Evolutionary conservation across 2,329 filamentous ascomycete species (phyloP).

Genomic region (Colletotrichum tropicicola): DNA sequence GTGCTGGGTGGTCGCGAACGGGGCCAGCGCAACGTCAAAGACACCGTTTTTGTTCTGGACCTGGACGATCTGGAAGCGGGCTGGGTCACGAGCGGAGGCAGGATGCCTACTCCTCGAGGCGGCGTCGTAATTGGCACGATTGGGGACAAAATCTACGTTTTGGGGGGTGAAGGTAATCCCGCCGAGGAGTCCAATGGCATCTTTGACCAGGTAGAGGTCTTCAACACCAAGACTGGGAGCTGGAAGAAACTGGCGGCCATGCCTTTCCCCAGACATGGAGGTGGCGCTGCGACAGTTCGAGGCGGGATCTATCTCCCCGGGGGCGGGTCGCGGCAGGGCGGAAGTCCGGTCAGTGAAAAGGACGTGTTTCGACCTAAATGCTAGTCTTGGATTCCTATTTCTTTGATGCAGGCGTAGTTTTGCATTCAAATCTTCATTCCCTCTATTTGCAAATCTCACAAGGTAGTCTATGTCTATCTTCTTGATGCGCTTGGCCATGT

Average conservation of each 20-base stretch:
- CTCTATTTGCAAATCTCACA: too few relatives aligned
- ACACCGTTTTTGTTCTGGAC: conserved; percentile 46
- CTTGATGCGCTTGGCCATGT: too few relatives aligned
- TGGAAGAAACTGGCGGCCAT: not conserved
- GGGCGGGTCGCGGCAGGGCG: not conserved
- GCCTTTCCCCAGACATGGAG: not conserved
- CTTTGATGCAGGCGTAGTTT: too few relatives aligned
- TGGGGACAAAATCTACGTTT: conserved; percentile 39
- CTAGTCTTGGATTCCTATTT: too few relatives aligned
- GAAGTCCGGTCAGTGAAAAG: not conserved
- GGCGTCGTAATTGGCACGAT: conserved; percentile 41
- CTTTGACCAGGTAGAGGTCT: conserved; percentile 9
- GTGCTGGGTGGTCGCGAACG: conserved; percentile 44
- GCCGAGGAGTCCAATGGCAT: conserved; percentile 24
- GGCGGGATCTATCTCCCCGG: not conserved
- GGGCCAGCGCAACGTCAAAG: conserved; percentile 40
- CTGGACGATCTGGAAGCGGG: conserved; percentile 35
- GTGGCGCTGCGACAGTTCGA: not conserved
- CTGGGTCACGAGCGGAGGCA: conserved; percentile 37
- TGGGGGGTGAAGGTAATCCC: conserved; percentile 48
- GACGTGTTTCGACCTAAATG: not conserved
- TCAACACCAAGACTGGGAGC: not conserved
- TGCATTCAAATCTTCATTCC: too few relatives aligned
- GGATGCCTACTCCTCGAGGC: conserved; percentile 49
- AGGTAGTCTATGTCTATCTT: too few relatives aligned